phyloP scores from a whole-genome alignment of 1,284 basidiomycete species.

The Amylostereum areolatum region DNA sequence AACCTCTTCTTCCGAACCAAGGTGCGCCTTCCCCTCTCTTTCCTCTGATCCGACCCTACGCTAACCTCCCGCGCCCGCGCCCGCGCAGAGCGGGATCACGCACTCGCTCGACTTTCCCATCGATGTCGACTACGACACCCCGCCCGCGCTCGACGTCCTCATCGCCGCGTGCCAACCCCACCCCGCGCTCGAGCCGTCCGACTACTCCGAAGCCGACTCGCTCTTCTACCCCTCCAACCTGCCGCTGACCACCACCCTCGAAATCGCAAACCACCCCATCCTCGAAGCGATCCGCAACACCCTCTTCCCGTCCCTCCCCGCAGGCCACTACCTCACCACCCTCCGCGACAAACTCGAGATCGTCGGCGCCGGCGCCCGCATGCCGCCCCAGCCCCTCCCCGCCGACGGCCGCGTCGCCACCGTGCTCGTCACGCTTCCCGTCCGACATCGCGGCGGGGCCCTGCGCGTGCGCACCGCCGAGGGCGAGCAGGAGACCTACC shows the following conservation, averaged over 20 bases:
- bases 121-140: constrained; percentile 66
- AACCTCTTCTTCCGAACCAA: constrained; percentile 75
- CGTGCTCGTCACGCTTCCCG: constrained; percentile 65
- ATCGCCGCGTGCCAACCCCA: constrained; percentile 69
- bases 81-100: constrained; percentile 61
- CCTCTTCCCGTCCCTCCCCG: constrained; percentile 61
- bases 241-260: constrained; percentile 67
- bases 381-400: constrained; percentile 48
- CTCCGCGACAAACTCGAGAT: constrained; percentile 67
- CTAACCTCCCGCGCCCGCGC: constrained; percentile 6
- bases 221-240: constrained; percentile 69
- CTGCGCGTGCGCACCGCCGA: constrained; percentile 52
- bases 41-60: constrained; percentile 2
- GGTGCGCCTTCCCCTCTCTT: constrained; percentile 31
- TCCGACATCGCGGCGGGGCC: constrained; percentile 63
- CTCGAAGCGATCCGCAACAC: constrained; percentile 66
- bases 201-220: constrained; percentile 51
- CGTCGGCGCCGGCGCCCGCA: constrained; percentile 51
- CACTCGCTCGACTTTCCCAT: constrained; percentile 78
- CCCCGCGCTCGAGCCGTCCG: constrained; percentile 42
- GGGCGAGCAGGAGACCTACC: constrained; percentile 57
- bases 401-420: constrained; percentile 68
- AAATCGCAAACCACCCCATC: constrained; percentile 74
- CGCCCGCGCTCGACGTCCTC: constrained; percentile 74
- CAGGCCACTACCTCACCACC: constrained; percentile 63